Evolutionary conservation across 2,329 filamentous ascomycete species (phyloP).

Genomic region (Emericellopsis atlantica): DNA sequence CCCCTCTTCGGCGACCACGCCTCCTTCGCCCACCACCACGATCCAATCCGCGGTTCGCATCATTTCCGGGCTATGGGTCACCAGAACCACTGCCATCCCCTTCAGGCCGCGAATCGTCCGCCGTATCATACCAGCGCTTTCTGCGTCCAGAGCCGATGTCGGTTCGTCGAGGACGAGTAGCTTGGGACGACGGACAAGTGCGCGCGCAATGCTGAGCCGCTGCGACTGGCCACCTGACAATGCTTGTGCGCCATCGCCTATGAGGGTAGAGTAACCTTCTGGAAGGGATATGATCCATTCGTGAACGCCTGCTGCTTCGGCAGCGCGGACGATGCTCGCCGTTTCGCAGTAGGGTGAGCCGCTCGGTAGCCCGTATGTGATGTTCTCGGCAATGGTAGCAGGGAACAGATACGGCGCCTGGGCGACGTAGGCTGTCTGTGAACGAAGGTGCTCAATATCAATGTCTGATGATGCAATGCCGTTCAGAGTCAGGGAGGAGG

Average conservation of each 20-base stretch:
- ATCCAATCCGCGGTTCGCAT: slow-evolving; percentile 69
- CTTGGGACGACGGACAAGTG: slow-evolving; percentile 56
- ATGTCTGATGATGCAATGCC: slow-evolving; percentile 43
- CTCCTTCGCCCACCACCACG: slow-evolving; percentile 55
- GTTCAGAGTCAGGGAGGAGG: slow-evolving; percentile 37
- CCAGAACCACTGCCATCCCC: slow-evolving; percentile 59
- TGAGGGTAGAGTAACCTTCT: slow-evolving; percentile 41
- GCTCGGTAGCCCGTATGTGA: slow-evolving; percentile 60
- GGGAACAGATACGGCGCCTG: slow-evolving; percentile 70
- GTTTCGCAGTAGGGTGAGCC: slow-evolving; percentile 34
- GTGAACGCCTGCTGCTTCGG: slow-evolving; percentile 53
- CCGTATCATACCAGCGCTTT: slow-evolving; percentile 52
- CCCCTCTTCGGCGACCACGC: slow-evolving; percentile 53
- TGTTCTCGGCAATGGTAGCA: slow-evolving; percentile 64
- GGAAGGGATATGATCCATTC: slow-evolving; percentile 66
- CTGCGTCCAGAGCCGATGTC: slow-evolving; percentile 65
- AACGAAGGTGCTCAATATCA: slow-evolving; percentile 47
- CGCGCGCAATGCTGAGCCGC: slow-evolving; percentile 67
- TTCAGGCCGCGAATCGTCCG: slow-evolving; percentile 35
- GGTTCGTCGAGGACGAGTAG: slow-evolving; percentile 80
- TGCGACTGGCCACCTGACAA: slow-evolving; percentile 78
- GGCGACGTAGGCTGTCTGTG: slow-evolving; percentile 53
- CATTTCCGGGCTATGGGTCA: slow-evolving; percentile 77
- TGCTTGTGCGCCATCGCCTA: slow-evolving; percentile 64
- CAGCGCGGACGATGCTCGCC: slow-evolving; percentile 34